Evolutionary conservation across 2,329 filamentous ascomycete genomes (phyloP).

Genomic region (Hymenoscyphus fraxineus): DNA sequence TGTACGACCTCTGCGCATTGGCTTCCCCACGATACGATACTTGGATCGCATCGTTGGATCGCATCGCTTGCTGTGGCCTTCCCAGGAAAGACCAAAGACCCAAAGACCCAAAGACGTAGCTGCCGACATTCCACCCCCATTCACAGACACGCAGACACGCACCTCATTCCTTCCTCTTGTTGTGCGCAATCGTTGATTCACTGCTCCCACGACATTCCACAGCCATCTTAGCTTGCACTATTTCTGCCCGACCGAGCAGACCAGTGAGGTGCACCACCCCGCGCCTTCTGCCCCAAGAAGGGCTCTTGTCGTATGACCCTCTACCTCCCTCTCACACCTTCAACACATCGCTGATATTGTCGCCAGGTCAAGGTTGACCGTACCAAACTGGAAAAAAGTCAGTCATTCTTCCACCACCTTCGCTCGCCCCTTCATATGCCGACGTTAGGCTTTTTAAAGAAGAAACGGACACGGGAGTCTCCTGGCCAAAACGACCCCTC

Average conservation of each 20-base stretch:
- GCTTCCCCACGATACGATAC: not conserved
- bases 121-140: not conserved
- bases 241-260: too few relatives aligned
- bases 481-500: constrained; percentile 61
- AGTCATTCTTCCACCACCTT: not conserved
- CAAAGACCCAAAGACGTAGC: not conserved
- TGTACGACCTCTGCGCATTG: not conserved
- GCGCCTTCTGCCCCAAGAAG: not conserved
- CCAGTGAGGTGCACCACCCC: not conserved
- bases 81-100: not conserved
- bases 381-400: not conserved
- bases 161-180: constrained; percentile 1
- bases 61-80: not conserved
- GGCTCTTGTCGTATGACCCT: not conserved
- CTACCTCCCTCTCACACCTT: not conserved
- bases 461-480: constrained; percentile 95
- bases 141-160: not conserved
- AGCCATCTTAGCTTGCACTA: not conserved
- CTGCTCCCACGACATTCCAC: not conserved
- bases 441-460: constrained; percentile 93
- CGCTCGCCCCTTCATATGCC: constrained; percentile 61
- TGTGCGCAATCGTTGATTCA: not conserved
- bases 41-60: not conserved
- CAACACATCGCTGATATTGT: not conserved
- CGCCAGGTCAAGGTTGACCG: not conserved